Base-by-base conservation (phyloP, 2,329 filamentous ascomycete genomes). In the Fusarium cicatricum region DNA sequence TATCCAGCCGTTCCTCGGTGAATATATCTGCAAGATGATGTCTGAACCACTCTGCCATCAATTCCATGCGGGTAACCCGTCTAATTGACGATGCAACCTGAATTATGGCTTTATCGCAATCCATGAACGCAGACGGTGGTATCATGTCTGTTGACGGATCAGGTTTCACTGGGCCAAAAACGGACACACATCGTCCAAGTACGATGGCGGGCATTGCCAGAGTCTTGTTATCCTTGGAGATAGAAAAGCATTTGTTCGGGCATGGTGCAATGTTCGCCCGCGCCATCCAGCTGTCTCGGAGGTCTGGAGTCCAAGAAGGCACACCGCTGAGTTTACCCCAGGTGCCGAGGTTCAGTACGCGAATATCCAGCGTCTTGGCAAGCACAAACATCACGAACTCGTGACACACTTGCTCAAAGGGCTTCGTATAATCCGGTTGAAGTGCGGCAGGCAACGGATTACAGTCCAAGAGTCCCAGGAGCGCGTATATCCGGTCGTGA, bases 401-500 rank as follows among this genome's bases (percentile, higher is more conserved):
- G 3, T 58, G 40, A 4, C 54, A 62, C 1, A 62, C 6, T 0
- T n/a, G 12, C 0, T 38, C 46, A 2, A 61, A 48, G 1, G 39
- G 6, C 2, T 61, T 52, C 0, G 15, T 33, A 11, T 61, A 62
- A 0, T 58, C 29, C 0, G 58, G 52, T 1, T 33, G 28, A 1
- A 61, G n/a, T 2, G 43, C 39, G 0, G 1, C 2, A 0, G 58
- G 58, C 2, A 58, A 11, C 0, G 52, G 36, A 19, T 61, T n/a
- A 10, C 57, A 60, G 10, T 3, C 19, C 2, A 60, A 21, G 1
- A 60, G 57, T 0, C 58, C 58, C 5, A 60, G 23, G 0, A 60
- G 46, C 0, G 45, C 58, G 11, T 60, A 60, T 2, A 60, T 16
- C 4, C 47, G 33, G 6, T 60, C 58, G 5, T 60, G 58, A 11